A percentile compares a stretch with the other conserved stretches of the same genome.
Evolutionary conservation across 2,329 filamentous ascomycete genomes (phyloP).

Genomic region (Coleophoma crateriformis): DNA sequence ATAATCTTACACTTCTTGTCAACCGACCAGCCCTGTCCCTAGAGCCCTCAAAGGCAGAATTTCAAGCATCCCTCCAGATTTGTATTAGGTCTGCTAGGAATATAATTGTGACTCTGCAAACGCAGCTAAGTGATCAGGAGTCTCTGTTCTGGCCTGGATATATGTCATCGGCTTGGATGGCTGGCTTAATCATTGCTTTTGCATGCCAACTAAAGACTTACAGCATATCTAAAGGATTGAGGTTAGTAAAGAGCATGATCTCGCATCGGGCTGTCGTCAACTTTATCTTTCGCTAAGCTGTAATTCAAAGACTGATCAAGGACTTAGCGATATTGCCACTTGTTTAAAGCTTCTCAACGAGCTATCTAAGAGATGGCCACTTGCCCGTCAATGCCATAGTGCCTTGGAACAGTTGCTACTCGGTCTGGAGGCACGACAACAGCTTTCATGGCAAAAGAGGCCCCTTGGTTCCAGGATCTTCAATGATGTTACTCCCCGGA

Average conservation of each 20-base stretch:
- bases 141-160: slow-evolving; percentile 1
- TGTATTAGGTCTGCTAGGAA: background rate
- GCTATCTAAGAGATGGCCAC: background rate
- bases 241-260: background rate
- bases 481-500: too few species aligned
- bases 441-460: too few species aligned
- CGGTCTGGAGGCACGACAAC: background rate
- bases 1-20: background rate
- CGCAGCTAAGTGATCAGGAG: slow-evolving; percentile 2
- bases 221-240: background rate
- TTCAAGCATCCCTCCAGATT: background rate
- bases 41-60: background rate
- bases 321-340: background rate
- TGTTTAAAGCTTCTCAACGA: background rate
- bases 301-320: too few species aligned
- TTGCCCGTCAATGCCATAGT: background rate
- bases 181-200: slow-evolving; percentile 1
- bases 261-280: background rate
- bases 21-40: background rate
- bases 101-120: background rate
- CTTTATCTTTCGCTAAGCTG: background rate
- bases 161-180: background rate
- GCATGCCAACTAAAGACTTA: background rate
- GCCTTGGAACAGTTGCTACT: background rate
- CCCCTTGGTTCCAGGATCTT: too few species aligned